These are phyloP conservation scores for Malus asiatica DNA, from an alignment of 306 rosid genomes.

Conservation along the genomic window DNA sequence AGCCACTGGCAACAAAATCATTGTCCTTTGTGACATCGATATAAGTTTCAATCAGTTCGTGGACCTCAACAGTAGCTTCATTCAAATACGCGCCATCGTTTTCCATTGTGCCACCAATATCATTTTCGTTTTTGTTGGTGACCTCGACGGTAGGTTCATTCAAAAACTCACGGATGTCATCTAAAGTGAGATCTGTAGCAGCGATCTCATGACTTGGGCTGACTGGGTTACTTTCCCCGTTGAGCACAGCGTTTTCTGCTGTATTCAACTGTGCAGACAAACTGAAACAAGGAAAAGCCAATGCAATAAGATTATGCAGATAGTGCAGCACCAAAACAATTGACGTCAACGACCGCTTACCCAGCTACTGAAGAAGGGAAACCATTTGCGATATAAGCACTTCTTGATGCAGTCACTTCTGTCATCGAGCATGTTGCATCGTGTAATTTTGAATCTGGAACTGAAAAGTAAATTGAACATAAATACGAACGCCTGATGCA, in stretches of 20 bases:
- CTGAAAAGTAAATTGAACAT: conserved; percentile 4
- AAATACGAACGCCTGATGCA: neutral
- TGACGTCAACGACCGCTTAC: conserved; percentile 26
- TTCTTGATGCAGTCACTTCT: conserved; percentile 32
- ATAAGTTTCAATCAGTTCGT: conserved; percentile 21
- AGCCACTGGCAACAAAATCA: conserved; percentile 30
- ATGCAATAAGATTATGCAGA: neutral
- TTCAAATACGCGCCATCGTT: conserved; percentile 19
- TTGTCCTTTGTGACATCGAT: conserved; percentile 22
- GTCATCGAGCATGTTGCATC: conserved; percentile 28
- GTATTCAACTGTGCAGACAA: conserved; percentile 21
- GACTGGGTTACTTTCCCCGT: conserved; percentile 18
- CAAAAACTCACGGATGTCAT: conserved; percentile 32
- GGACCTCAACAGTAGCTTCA: conserved; percentile 44
- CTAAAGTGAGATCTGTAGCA: conserved; percentile 21
- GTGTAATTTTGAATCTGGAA: conserved; percentile 30
- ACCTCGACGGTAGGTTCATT: conserved; percentile 40
- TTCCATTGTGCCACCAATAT: conserved; percentile 18
- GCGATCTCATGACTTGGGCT: conserved; percentile 28
- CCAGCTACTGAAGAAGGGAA: conserved; percentile 34
- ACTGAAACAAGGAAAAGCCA: conserved; percentile 40
- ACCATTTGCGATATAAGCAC: conserved; percentile 41
- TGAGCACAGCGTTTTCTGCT: conserved; percentile 26
- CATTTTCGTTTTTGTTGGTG: conserved; percentile 27
- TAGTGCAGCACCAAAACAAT: neutral